These are phyloP conservation scores for Coemansia sp. DNA, from an alignment of 192 early-diverging fungal genomes.

Conservation along the genomic window DNA sequence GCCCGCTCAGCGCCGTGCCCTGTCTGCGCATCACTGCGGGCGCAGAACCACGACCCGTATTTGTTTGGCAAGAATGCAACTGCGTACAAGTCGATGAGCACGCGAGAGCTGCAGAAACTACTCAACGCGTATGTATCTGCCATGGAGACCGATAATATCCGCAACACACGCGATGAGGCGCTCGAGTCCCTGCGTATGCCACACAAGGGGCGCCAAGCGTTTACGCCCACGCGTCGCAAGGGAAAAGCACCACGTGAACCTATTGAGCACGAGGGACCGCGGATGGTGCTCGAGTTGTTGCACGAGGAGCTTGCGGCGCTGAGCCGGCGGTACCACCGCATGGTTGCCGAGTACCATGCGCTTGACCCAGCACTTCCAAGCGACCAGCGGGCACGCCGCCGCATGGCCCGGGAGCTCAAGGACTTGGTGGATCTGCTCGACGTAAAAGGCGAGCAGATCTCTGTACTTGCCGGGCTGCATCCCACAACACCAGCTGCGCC, in stretches of 20 bases:
- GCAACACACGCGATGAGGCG: neutral
- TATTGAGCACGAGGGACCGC: slow-evolving; percentile 1
- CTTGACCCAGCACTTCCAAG: slow-evolving; percentile 22
- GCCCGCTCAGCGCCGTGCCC: slow-evolving; percentile 8
- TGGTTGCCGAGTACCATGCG: slow-evolving; percentile 33
- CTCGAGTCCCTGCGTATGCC: neutral
- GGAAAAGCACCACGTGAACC: neutral
- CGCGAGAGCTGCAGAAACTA: slow-evolving; percentile 39
- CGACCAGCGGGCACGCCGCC: slow-evolving; percentile 29
- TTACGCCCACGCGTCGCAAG: slow-evolving; percentile 29
- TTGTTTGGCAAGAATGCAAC: slow-evolving; percentile 38
- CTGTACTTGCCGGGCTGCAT: slow-evolving; percentile 37
- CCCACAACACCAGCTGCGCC: neutral
- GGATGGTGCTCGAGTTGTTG: slow-evolving; percentile 35
- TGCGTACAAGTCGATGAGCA: slow-evolving; percentile 38
- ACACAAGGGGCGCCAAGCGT: slow-evolving; percentile 15
- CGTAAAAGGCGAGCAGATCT: slow-evolving; percentile 55
- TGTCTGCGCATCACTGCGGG: slow-evolving; percentile 33
- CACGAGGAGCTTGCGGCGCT: slow-evolving; percentile 48
- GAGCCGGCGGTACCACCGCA: slow-evolving; percentile 48
- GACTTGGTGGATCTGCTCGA: slow-evolving; percentile 51
- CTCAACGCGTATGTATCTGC: slow-evolving; percentile 48
- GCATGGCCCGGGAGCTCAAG: slow-evolving; percentile 47
- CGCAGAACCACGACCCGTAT: slow-evolving; percentile 52
- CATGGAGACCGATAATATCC: slow-evolving; percentile 35